Percentiles rank a stretch among this genome's conserved stretches.
Evolutionary conservation across 768 basidiomycete species (phyloP).

Genomic region (Tulasnella sp.): DNA sequence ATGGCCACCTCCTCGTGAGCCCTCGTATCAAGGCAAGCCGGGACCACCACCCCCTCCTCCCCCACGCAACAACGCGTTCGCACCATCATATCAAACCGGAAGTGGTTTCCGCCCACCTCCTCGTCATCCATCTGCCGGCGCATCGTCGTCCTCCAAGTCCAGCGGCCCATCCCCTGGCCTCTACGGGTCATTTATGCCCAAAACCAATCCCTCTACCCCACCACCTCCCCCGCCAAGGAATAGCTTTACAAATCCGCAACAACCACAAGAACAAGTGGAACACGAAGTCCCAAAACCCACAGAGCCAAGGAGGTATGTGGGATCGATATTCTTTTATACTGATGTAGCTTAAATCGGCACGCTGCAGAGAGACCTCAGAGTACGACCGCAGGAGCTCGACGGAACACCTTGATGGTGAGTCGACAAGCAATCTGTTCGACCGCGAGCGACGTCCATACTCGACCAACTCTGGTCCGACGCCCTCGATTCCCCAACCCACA

Average conservation of each 20-base stretch:
- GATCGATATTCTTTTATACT: not conserved
- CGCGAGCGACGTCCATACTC: not conserved
- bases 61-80: not conserved
- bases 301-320: not conserved
- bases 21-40: not conserved
- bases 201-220: not conserved
- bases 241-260: not conserved
- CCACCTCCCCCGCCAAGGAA: not conserved
- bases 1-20: not conserved
- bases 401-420: slow-evolving; percentile 6
- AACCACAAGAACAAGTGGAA: not conserved
- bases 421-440: not conserved
- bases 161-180: not conserved
- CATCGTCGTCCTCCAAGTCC: not conserved
- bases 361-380: not conserved
- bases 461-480: not conserved
- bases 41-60: not conserved
- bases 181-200: not conserved
- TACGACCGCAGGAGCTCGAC: not conserved
- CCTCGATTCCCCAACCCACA: not conserved
- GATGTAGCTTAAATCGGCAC: not conserved
- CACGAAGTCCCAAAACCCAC: not conserved
- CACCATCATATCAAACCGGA: not conserved
- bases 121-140: not conserved
- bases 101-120: slow-evolving; percentile 1